Conservation (phyloP, 805 yeast species). For the Lipomyces japonicus region DNA sequence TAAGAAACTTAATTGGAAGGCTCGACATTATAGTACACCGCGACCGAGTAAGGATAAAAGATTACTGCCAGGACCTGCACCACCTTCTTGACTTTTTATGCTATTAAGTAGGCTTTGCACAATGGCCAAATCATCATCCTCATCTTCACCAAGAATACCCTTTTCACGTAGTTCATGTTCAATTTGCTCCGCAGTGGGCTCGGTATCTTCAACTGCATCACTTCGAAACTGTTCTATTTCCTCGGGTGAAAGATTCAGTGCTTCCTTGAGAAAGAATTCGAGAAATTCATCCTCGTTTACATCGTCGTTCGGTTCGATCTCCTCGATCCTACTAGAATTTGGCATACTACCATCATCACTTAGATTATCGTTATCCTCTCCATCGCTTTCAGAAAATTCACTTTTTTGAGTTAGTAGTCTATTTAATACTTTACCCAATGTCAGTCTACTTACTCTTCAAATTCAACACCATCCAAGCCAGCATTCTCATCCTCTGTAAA, state of each 20-base stretch:
- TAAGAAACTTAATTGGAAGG: too few species aligned
- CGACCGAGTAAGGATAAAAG: constrained; percentile 36
- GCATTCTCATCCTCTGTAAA: constrained; percentile 22
- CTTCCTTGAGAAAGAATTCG: constrained; percentile 58
- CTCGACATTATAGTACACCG: not conserved
- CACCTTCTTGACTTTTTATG: constrained; percentile 33
- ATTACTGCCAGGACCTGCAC: constrained; percentile 40
- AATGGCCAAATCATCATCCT: constrained; percentile 13
- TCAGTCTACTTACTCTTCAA: constrained; percentile 15
- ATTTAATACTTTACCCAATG: not conserved
- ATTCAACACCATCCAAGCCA: constrained; percentile 25
- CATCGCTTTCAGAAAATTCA: constrained; percentile 29
- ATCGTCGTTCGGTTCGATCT: constrained; percentile 38
- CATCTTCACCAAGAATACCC: constrained; percentile 3
- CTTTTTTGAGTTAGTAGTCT: constrained; percentile 4
- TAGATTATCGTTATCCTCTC: constrained; percentile 33
- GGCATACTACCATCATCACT: constrained; percentile 35
- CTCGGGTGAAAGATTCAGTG: constrained; percentile 47
- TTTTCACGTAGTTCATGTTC: not conserved
- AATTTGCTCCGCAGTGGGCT: constrained; percentile 17
- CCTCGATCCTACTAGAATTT: constrained; percentile 30
- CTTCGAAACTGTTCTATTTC: constrained; percentile 44
- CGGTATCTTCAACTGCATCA: constrained; percentile 19
- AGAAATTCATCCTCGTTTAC: constrained; percentile 68
- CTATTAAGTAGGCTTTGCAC: constrained; percentile 35